These are phyloP conservation scores for Metschnikowia kunwiensis DNA, from an alignment of 805 yeast species.

Conservation along the genomic window DNA sequence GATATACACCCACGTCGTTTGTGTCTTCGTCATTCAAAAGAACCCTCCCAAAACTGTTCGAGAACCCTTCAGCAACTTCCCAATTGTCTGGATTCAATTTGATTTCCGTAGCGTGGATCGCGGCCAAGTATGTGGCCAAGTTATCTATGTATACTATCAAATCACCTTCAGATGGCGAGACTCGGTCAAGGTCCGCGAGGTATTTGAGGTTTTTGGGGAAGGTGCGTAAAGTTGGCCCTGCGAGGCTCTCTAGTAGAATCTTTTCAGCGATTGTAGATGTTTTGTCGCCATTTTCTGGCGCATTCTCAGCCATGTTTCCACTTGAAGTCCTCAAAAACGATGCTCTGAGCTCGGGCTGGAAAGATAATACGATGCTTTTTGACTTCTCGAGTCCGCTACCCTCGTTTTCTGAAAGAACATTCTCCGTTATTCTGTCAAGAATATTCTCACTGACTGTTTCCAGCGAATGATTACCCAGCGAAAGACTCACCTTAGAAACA, in stretches of 20 bases:
- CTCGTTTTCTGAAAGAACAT: neutral
- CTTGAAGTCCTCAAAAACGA: conserved; percentile 3
- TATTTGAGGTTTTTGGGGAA: conserved; percentile 38
- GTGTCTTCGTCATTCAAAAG: conserved; percentile 23
- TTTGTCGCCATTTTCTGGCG: neutral
- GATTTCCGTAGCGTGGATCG: conserved; percentile 26
- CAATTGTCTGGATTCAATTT: conserved; percentile 19
- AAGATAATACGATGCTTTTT: conserved; percentile 2
- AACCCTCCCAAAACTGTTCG: conserved; percentile 28
- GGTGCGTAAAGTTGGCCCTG: conserved; percentile 20
- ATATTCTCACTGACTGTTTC: neutral
- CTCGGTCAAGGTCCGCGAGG: conserved; percentile 34
- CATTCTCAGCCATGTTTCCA: neutral
- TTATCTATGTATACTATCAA: conserved; percentile 31
- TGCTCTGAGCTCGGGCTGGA: conserved; percentile 3
- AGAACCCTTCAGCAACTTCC: conserved; percentile 23
- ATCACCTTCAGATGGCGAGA: conserved; percentile 31
- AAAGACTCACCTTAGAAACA: conserved; percentile 31
- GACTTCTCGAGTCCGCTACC: neutral
- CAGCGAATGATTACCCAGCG: conserved; percentile 31
- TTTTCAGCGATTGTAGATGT: conserved; percentile 27
- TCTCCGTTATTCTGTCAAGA: neutral
- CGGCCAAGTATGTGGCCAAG: conserved; percentile 27
- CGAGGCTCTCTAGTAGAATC: conserved; percentile 29
- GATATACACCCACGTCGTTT: conserved; percentile 31